A percentile compares a stretch with the other conserved stretches of the same genome.
Conservation (phyloP, 2,329 filamentous ascomycete species). For the Monilinia vaccinii-corymbosi region DNA sequence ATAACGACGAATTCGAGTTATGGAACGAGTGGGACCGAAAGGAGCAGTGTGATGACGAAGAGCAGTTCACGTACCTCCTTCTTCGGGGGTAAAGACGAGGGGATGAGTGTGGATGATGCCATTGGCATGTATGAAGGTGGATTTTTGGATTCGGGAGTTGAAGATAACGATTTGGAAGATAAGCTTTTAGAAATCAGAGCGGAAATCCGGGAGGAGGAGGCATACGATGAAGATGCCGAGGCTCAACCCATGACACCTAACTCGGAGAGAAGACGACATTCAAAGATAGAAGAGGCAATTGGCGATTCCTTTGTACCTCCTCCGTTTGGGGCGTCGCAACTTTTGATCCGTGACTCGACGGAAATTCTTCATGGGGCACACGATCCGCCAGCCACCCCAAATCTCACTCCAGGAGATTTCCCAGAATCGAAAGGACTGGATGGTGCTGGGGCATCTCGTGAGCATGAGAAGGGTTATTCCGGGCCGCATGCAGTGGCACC, state of each 20-base stretch:
- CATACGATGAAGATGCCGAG: slow-evolving; percentile 2
- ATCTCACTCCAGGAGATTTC: not conserved
- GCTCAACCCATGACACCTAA: slow-evolving; percentile 16
- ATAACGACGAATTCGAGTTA: slow-evolving; percentile 50
- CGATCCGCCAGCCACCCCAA: slow-evolving; percentile 35
- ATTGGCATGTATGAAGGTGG: slow-evolving; percentile 62
- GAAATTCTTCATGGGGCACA: slow-evolving; percentile 30
- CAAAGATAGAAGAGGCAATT: slow-evolving; percentile 20
- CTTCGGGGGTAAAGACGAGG: slow-evolving; percentile 40
- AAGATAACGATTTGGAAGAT: slow-evolving; percentile 28
- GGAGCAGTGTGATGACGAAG: slow-evolving; percentile 74
- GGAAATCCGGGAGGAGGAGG: not conserved
- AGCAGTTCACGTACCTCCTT: slow-evolving; percentile 64
- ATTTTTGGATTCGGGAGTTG: slow-evolving; percentile 43
- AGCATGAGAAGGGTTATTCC: slow-evolving; percentile 11
- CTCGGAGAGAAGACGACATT: slow-evolving; percentile 19
- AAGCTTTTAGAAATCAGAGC: slow-evolving; percentile 1
- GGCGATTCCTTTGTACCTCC: slow-evolving; percentile 16
- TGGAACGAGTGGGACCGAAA: slow-evolving; percentile 63
- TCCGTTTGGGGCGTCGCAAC: not conserved
- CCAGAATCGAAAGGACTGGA: slow-evolving; percentile 4
- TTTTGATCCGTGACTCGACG: slow-evolving; percentile 32
- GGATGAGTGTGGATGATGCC: slow-evolving; percentile 56
- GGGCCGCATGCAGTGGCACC: slow-evolving; percentile 5
- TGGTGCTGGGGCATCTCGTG: slow-evolving; percentile 11